These are phyloP conservation scores for Botryosphaeria dothidea DNA, from an alignment of 2,329 filamentous ascomycete genomes.

Conservation along the genomic window DNA sequence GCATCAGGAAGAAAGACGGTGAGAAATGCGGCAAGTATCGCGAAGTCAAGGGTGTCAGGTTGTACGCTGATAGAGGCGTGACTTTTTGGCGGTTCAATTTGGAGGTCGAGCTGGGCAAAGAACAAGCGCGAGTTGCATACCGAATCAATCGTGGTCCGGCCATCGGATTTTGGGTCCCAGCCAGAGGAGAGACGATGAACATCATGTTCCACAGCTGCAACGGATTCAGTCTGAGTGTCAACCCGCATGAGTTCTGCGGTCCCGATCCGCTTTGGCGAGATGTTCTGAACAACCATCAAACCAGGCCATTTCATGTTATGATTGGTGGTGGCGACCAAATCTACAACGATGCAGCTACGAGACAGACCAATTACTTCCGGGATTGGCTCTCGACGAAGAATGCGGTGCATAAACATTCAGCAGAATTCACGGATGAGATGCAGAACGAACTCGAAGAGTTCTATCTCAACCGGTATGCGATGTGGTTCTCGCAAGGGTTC, in stretches of 20 bases:
- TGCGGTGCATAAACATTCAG: slow-evolving; percentile 73
- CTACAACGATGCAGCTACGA: slow-evolving; percentile 85
- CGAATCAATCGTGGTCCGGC: slow-evolving; percentile 90
- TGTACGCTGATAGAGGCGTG: slow-evolving; percentile 81
- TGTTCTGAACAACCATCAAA: slow-evolving; percentile 89
- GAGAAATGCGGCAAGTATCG: slow-evolving; percentile 80
- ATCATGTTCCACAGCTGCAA: slow-evolving; percentile 99
- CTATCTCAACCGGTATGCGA: slow-evolving; percentile 83
- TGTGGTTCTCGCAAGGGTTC: slow-evolving; percentile 95
- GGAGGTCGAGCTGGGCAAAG: slow-evolving; percentile 78
- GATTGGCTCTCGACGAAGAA: slow-evolving; percentile 85
- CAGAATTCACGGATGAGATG: slow-evolving; percentile 77
- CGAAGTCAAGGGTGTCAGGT: slow-evolving; percentile 77
- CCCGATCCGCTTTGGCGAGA: slow-evolving; percentile 97
- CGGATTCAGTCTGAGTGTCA: slow-evolving; percentile 81
- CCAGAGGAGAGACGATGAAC: slow-evolving; percentile 84
- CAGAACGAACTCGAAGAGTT: slow-evolving; percentile 86
- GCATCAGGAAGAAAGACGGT: slow-evolving; percentile 64
- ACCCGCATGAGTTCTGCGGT: slow-evolving; percentile 79
- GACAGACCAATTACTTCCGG: slow-evolving; percentile 73
- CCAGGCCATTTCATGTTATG: slow-evolving; percentile 95
- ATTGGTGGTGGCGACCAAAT: slow-evolving; percentile 95
- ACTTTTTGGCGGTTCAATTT: slow-evolving; percentile 99
- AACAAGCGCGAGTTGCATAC: slow-evolving; percentile 87
- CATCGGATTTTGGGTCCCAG: slow-evolving; percentile 92